Base-by-base conservation (phyloP, 805 yeast genomes). In the Debaryomyces hansenii region DNA sequence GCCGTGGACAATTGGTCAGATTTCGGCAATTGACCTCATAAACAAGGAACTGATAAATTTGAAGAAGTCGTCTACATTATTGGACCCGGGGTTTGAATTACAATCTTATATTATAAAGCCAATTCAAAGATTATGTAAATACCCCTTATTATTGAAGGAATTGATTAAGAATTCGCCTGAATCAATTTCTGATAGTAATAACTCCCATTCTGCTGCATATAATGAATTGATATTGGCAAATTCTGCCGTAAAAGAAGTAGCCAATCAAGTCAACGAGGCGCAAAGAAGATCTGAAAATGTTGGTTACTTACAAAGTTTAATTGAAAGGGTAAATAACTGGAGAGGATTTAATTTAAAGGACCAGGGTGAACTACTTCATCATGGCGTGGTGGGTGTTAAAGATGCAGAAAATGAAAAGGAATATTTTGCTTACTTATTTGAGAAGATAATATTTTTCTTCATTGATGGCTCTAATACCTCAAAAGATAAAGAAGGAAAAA, bases 61-160 rank as follows among this genome's bases (percentile, higher is more conserved):
- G 44, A 68, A 62, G 40, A 76, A 77, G 49, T 75, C 83, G 16
- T 75, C 85, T 4, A 61, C 70, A 16, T 67, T 90, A 34, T 82
- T 91, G 49, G 92, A 84, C 53, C 92, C 94, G 21, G 86, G 89
- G 37, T 84, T 90, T 60, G 99, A 92, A 64, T 74, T 94, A 44
- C 98, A 88, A 62, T 84, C 92, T 42, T 88, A 88, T 65, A 75
- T 94, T 36, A 81, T 94, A 56, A 94, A 92, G 64, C 99, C 99
- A 0, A 89, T 94, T 33, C 99, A 94, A 71, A 79, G 99, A 52
- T 77, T 94, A n/a, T 89, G 97, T 75, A 89, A 91, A 63, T 94
- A 94, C 65, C 99, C 98, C 1, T 69, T 94, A 42, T 73, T 94
- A 41, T 68, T 94, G 43, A 82, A 79, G 56, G 94, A 89, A 60